A percentile compares a stretch with the other conserved stretches of the same genome.
Evolutionary conservation across 208 protist genomes (phyloP).

Genomic region (Trypanosoma vivax): DNA sequence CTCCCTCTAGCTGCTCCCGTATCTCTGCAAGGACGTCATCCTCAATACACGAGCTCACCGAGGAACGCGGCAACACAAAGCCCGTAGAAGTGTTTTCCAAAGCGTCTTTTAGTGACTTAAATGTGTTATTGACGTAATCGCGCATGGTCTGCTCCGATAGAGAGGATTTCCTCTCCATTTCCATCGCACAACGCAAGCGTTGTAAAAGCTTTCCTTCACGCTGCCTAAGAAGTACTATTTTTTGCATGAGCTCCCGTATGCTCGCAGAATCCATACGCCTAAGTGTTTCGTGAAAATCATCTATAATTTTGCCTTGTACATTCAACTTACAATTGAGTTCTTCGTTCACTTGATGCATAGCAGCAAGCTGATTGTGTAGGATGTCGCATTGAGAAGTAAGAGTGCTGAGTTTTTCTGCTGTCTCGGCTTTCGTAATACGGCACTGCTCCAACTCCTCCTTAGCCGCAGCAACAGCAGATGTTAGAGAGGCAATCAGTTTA

Average conservation of each 20-base stretch:
- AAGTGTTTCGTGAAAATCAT: slow-evolving; percentile 40
- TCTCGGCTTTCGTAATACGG: slow-evolving; percentile 1
- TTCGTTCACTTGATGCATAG: slow-evolving; percentile 45
- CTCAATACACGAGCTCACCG: slow-evolving; percentile 36
- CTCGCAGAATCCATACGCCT: slow-evolving; percentile 28
- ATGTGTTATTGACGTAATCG: slow-evolving; percentile 41
- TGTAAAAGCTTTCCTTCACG: slow-evolving; percentile 74
- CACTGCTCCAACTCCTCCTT: slow-evolving; percentile 10
- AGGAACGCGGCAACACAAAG: slow-evolving; percentile 71
- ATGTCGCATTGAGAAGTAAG: slow-evolving; percentile 24
- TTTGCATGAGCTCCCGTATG: slow-evolving; percentile 63
- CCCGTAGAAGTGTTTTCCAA: slow-evolving; percentile 53
- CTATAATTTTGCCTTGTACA: slow-evolving; percentile 35
- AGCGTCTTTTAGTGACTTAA: slow-evolving; percentile 56
- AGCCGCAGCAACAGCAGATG: slow-evolving; percentile 27
- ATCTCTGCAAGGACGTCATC: slow-evolving; percentile 52
- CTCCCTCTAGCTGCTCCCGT: slow-evolving; percentile 27
- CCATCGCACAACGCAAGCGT: slow-evolving; percentile 58
- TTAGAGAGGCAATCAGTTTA: slow-evolving; percentile 54
- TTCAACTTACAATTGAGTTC: slow-evolving; percentile 41
- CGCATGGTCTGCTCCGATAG: slow-evolving; percentile 32
- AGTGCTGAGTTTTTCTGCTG: slow-evolving; percentile 8
- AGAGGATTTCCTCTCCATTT: slow-evolving; percentile 40
- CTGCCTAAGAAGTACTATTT: slow-evolving; percentile 74
- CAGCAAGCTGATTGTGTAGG: slow-evolving; percentile 32